Base-by-base conservation (phyloP, 2,329 filamentous ascomycete species). In the Xylaria digitata region DNA sequence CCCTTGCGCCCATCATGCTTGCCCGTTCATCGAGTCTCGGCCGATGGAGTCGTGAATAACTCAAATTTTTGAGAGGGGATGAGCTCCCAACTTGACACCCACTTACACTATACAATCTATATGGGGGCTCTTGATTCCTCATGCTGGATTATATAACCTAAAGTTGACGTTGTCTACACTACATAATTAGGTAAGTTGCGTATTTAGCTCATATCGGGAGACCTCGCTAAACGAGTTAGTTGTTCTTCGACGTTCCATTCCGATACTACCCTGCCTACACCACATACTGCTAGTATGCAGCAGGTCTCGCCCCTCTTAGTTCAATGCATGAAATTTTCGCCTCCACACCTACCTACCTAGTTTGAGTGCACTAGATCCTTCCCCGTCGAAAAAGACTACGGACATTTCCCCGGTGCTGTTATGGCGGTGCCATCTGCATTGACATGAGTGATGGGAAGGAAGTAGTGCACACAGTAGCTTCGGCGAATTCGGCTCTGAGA, bases 351-450 rank as follows among this genome's bases (percentile, higher is more conserved):
- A 26, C 26, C 26, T 26, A 26, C 26, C 26, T 26, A 26, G 26
- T 26, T 26, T 26, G 26, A 26, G 46, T 30, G 19, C 9, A 23
- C 32, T 54, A 54, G 50, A 40, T 54, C 50, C 50, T 40, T 54
- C 32, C n/a, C 50, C 3, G 1, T 6, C 3, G 26, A 13, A 13
- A 17, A 26, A 26, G 26, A 17, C 61, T 19, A 43, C 62, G 43
- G 34, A 61, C 23, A 40, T 42, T 46, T 49, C 43, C 49, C 62
- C 62, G 62, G 60, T n/a, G 46, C 50, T n/a, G 56, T 32, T 56
- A 30, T 49, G 45, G 52, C 52, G 6, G 32, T 63, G 34, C 53
- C n/a, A 46, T 45, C 4, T 46, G 49, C 48, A 21, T 46, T 61
- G 48, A 57, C 50, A 56, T 55, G 50, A 61, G n/a, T 59, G 26